A percentile compares a stretch with the other conserved stretches of the same genome.
Evolutionary conservation across 2,329 filamentous ascomycete genomes (phyloP).

Genomic region (Daldinia sp.): DNA sequence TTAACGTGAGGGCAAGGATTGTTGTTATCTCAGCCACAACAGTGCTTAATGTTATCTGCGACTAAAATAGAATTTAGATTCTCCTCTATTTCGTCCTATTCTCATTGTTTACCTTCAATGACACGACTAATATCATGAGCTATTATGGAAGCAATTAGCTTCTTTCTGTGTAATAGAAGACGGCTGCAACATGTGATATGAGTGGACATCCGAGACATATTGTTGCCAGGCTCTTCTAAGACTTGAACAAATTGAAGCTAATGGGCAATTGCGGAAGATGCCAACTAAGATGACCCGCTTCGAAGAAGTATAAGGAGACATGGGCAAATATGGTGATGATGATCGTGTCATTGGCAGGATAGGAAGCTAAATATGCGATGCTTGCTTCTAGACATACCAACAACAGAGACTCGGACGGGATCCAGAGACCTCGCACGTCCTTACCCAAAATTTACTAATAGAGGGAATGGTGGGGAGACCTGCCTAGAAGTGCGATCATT

Average conservation of each 20-base stretch:
- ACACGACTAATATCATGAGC: too few species aligned
- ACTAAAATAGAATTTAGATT: neutral
- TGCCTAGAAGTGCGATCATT: neutral
- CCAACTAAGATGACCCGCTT: conserved; percentile 3
- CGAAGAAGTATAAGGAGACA: neutral
- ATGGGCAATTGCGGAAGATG: neutral
- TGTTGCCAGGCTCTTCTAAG: too few species aligned
- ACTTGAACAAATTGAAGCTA: neutral
- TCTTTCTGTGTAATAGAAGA: too few species aligned
- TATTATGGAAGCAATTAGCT: too few species aligned
- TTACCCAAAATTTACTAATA: neutral
- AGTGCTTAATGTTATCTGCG: neutral
- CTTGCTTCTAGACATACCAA: neutral
- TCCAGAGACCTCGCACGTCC: neutral
- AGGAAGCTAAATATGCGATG: neutral
- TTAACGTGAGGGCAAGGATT: neutral
- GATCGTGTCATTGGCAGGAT: neutral
- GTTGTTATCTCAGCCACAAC: neutral
- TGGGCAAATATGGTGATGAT: neutral
- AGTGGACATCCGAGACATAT: too few species aligned
- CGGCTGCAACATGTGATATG: too few species aligned
- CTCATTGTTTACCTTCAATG: too few species aligned
- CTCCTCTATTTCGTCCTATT: too few species aligned
- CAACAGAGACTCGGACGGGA: neutral
- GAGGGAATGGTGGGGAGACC: neutral